Conservation (phyloP, 768 basidiomycete species). For the Naganishia vaughanmartiniae region DNA sequence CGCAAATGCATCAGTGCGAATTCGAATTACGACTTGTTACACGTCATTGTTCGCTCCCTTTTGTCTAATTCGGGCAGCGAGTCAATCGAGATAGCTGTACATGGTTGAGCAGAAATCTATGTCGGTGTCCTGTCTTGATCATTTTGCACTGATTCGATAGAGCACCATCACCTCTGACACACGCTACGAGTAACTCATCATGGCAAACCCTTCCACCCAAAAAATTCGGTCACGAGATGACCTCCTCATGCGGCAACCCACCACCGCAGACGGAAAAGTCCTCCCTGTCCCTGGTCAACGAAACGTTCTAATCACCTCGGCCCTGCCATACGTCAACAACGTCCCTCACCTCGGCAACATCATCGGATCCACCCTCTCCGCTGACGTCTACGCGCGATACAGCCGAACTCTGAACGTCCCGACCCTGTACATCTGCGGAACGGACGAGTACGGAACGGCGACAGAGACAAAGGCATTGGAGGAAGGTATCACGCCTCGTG, state of each 20-base stretch:
- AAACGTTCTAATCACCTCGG: slow-evolving; percentile 90
- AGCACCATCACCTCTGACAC: neutral
- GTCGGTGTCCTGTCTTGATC: no score
- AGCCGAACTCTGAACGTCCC: slow-evolving; percentile 75
- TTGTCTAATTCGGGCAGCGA: no score
- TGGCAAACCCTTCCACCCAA: slow-evolving; percentile 12
- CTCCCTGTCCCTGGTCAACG: slow-evolving; percentile 78
- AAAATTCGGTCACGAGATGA: slow-evolving; percentile 6
- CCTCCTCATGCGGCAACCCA: slow-evolving; percentile 22
- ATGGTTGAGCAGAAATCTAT: no score
- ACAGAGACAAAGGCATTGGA: slow-evolving; percentile 78
- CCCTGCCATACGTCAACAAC: slow-evolving; percentile 81
- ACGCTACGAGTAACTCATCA: neutral
- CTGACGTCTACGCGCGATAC: slow-evolving; percentile 92
- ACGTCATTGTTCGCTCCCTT: no score
- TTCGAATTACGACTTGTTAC: no score
- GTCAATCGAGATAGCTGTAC: no score
- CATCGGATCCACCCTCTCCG: slow-evolving; percentile 75
- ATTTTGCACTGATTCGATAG: no score
- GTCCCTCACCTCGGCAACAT: slow-evolving; percentile 84
- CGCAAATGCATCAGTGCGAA: no score
- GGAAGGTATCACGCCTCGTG: slow-evolving; percentile 51
- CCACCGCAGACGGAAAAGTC: neutral
- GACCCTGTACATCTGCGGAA: slow-evolving; percentile 93
- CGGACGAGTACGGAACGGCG: slow-evolving; percentile 99